These are phyloP conservation scores for Scutellaria barbata DNA, from an alignment of 257 asterid genomes.

Conservation along the genomic window DNA sequence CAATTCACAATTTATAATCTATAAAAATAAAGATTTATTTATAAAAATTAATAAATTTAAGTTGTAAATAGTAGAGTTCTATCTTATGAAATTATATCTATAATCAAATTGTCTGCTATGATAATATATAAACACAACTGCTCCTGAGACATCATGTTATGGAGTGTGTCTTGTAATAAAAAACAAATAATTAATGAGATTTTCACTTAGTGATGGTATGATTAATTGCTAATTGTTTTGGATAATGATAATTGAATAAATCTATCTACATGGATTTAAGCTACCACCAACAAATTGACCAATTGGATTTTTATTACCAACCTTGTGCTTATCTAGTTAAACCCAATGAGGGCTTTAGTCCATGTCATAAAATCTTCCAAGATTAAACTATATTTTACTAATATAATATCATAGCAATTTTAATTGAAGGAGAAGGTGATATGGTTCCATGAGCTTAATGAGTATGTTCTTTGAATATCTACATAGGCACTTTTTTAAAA, in stretches of 20 bases:
- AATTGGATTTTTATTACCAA: constrained; percentile 10
- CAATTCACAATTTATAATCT: no score
- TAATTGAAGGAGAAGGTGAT: neutral
- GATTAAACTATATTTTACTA: neutral
- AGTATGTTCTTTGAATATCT: neutral
- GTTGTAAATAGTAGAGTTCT: no score
- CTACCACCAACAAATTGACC: constrained; percentile 13
- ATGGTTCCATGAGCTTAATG: neutral
- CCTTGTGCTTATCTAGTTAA: constrained; percentile 37
- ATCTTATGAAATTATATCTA: no score
- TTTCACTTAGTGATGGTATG: neutral
- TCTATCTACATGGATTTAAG: constrained; percentile 19
- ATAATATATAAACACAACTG: no score
- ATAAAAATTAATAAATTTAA: no score
- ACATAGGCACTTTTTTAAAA: neutral
- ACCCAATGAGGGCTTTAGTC: neutral
- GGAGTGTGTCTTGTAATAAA: constrained; percentile 22
- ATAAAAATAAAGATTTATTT: no score
- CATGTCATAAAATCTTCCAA: neutral
- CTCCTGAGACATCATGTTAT: constrained; percentile 23
- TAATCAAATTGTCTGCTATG: no score
- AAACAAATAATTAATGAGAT: neutral
- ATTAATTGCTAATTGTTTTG: constrained; percentile 8
- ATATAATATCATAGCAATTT: neutral
- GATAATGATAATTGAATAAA: constrained; percentile 31